Base-by-base conservation (phyloP, 2,329 filamentous ascomycete genomes). In the Verticillium isaacii region DNA sequence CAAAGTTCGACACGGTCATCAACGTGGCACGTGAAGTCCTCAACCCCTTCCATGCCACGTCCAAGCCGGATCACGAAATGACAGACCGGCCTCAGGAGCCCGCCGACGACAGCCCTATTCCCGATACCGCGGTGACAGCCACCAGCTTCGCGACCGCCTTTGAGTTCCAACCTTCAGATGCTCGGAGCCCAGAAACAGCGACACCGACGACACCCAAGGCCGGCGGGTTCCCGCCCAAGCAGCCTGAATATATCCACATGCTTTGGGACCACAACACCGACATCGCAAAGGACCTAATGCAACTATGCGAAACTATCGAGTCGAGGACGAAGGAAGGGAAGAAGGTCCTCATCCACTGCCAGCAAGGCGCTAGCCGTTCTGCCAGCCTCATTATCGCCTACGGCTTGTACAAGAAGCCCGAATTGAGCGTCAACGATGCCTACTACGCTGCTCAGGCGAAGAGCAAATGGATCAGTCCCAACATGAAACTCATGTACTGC, bases 401-500 rank as follows among this genome's bases (percentile, higher is more conserved):
- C 66, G 91, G 91, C 54, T 78, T 96, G 62, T 95, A 91, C 74
- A 89, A 89, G 71, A 90, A 92, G 63, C 90, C 91, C 1, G 83
- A 87, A 6, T 77, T 92, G 68, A 91, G 84, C 67, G 90, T 94
- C 60, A 93, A 94, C 70, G 90, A 94, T 72, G 90, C 91, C 2
- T 95, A 95, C 71, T 87, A 92, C 71, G 84, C 88, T 2, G 91
- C 92, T 2, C 92, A 96, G 75, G 83, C 85, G 60, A 90, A 90
- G 76, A 95, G 91, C 74, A 87, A 84, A 70, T 96, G 92, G 91
- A 94, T 96, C 68, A 93, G 91, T 62, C 91, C 91, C 0, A 96
- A 96, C 74, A 96, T 96, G 92, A 91, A 91, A 67, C 81, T 96
- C 67, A 93, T 96, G 82, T 95, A 95, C 81, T 93, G 92, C 67